These are phyloP conservation scores for Acanthamoeba castellanii DNA, from an alignment of 208 protist species.

Conservation along the genomic window DNA sequence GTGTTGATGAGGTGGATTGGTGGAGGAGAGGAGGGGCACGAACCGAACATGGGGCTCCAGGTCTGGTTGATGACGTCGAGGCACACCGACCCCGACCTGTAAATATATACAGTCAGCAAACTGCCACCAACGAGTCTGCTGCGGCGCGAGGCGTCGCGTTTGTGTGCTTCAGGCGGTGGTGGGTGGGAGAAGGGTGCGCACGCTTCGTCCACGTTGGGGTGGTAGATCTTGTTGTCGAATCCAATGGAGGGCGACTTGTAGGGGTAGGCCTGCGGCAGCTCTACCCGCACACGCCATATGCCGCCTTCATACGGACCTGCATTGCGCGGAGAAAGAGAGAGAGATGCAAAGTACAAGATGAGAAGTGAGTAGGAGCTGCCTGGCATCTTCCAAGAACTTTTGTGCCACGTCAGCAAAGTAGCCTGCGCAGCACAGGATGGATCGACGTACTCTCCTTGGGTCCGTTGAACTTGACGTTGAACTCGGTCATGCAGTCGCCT, in stretches of 20 bases:
- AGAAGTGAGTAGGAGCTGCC: too few relatives aligned
- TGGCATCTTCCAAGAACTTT: too few relatives aligned
- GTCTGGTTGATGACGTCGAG: constrained; percentile 99
- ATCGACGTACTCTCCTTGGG: constrained; percentile 93
- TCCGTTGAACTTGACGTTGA: constrained; percentile 97
- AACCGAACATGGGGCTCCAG: constrained; percentile 98
- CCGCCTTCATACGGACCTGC: constrained; percentile 96
- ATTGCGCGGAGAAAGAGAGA: background rate
- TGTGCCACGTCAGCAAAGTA: too few relatives aligned
- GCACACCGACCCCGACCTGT: constrained; percentile 97
- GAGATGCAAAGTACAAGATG: too few relatives aligned
- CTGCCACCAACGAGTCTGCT: too few relatives aligned
- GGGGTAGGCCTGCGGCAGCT: constrained; percentile 97
- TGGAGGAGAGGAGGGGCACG: constrained; percentile 74
- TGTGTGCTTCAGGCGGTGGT: background rate
- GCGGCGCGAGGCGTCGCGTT: too few relatives aligned
- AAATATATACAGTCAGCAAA: background rate
- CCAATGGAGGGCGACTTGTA: constrained; percentile 99
- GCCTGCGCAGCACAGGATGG: constrained; percentile 10
- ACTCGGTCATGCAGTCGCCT: constrained; percentile 95
- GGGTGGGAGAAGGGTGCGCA: constrained; percentile 4
- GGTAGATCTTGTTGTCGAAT: constrained; percentile 98
- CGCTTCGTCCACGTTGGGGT: constrained; percentile 98
- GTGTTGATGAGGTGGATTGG: background rate
- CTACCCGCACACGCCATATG: constrained; percentile 97